These are phyloP conservation scores for Trichoderma simmonsii DNA, from an alignment of 2,329 filamentous ascomycete genomes.

Conservation along the genomic window DNA sequence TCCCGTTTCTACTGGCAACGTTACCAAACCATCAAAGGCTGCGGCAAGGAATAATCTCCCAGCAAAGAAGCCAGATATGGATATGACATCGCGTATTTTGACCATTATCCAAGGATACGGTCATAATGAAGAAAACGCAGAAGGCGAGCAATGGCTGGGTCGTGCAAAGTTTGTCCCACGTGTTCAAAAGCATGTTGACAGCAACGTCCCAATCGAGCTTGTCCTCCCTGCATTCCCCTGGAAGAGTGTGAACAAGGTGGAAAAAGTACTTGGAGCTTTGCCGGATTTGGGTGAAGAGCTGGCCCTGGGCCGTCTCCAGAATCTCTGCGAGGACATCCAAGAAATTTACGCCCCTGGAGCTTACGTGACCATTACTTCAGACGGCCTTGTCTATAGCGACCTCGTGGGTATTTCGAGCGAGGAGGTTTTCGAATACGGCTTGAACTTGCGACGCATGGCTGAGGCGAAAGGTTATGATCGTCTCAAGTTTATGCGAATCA, in stretches of 20 bases:
- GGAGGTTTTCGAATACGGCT: not conserved
- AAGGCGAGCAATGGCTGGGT: not conserved
- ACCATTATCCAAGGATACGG: not conserved
- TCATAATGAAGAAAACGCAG: not conserved
- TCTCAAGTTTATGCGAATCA: constrained; percentile 2
- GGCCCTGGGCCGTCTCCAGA: not conserved
- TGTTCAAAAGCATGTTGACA: not conserved
- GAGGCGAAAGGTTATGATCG: not conserved
- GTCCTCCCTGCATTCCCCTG: not conserved
- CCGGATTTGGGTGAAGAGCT: not conserved
- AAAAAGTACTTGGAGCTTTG: not conserved
- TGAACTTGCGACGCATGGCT: not conserved
- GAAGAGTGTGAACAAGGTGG: not conserved
- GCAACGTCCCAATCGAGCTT: not conserved
- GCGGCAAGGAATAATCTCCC: not conserved
- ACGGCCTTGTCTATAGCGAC: not conserved
- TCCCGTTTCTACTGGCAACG: not conserved
- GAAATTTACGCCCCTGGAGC: not conserved
- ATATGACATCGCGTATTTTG: not conserved
- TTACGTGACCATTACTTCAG: not conserved
- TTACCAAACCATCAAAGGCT: not conserved
- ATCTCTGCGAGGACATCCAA: not conserved
- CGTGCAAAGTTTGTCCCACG: not conserved
- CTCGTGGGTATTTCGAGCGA: not conserved
- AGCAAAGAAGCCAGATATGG: not conserved